Evolutionary conservation across 1,139 yeast genomes (phyloP), one percentile per base, ranked within the genome.

Genomic region (Yamadazyma sp.): DNA sequence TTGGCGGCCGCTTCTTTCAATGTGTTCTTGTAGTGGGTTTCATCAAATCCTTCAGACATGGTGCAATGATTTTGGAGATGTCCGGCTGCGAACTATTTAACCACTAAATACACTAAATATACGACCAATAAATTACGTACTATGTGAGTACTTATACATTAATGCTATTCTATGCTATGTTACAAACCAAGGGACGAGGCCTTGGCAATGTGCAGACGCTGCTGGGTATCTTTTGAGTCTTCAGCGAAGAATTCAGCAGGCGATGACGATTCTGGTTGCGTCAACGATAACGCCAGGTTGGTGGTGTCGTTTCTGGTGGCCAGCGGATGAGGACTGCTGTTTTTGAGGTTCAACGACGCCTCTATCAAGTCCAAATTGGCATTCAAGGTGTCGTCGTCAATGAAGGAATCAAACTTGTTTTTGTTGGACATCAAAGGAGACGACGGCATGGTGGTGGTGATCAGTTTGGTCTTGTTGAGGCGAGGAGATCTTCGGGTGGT

Each of bases 401-500:
- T 53, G 43, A 43, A 51, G 2, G 52, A 41, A 11, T 50, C 54
- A 37, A 54, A 41, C 23, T 50, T 56, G 14, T 41, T 45, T 15
- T 38, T 40, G 12, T 34, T 34, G 14, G 42, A 37, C 14, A 41
- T 27, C 27, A 49, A 47, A 11, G 76, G 76, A 8, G 75, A 69
- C 2, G 75, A 69, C 2, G 77, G 75, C 73, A 71, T 70, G 45
- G 69, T 66, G 5, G 54, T 58, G 17, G 56, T 62, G 6, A 55
- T 46, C 39, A 33, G 43, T 37, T 55, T 58, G 38, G 53, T 53
- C 34, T 49, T 54, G 36, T 55, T 50, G 34, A 57, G 47, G 29
- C 53, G 45, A 1, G 66, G 58, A 5, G 64, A 55, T 38, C 59
- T 49, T 41, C 55, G n/a, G n/a, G n/a, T 51, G 33, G 54, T 52